Evolutionary conservation across 768 basidiomycete species (phyloP).

Genomic region (Lactifluus volemus): DNA sequence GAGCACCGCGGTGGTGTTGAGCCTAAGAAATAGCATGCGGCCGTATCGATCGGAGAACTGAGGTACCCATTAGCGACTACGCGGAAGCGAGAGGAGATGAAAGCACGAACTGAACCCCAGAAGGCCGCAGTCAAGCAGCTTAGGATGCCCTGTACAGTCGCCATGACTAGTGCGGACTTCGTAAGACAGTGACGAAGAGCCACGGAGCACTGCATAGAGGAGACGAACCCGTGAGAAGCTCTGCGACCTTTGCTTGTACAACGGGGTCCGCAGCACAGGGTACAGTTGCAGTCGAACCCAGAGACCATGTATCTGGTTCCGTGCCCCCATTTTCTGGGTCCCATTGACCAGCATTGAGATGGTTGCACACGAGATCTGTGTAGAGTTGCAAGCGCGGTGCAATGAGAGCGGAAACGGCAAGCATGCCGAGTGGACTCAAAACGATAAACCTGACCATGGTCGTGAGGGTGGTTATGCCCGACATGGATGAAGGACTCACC

Average conservation of each 20-base stretch:
- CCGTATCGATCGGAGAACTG: conserved; percentile 76
- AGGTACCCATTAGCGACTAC: background rate
- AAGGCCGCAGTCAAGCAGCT: conserved; percentile 73
- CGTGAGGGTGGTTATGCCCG: background rate
- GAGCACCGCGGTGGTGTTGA: conserved; percentile 53
- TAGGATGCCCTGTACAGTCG: conserved; percentile 59
- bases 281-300: conserved; percentile 14
- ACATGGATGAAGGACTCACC: conserved; percentile 38
- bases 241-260: conserved; percentile 65
- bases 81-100: background rate
- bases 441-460: conserved; percentile 43
- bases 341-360: conserved; percentile 15
- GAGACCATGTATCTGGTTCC: background rate
- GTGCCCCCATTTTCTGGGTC: background rate
- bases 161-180: conserved; percentile 39
- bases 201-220: background rate
- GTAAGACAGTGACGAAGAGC: background rate
- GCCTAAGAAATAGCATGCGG: conserved; percentile 52
- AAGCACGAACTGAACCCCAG: conserved; percentile 67
- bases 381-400: conserved; percentile 71
- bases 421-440: conserved; percentile 43
- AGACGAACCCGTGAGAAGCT: conserved; percentile 49
- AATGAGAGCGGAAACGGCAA: conserved; percentile 46
- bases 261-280: conserved; percentile 60
- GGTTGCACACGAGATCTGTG: conserved; percentile 63